phyloP scores from a whole-genome alignment of 2,329 filamentous ascomycete species.

The Helotiales sp. region DNA sequence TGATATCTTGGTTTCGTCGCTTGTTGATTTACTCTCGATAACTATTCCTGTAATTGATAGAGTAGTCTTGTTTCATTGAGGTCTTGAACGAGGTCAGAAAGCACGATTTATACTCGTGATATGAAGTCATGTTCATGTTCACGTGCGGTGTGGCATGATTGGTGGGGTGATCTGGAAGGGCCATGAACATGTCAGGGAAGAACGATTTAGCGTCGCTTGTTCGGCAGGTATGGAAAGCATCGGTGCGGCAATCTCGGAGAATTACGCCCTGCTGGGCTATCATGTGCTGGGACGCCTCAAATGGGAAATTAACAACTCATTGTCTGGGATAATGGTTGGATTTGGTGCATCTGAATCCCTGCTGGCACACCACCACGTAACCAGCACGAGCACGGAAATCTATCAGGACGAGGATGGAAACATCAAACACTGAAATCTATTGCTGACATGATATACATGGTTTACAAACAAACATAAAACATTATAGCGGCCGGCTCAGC shows the following conservation, averaged over 20 bases:
- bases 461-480: not conserved
- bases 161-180: not conserved
- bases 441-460: no score
- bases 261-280: not conserved
- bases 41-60: not conserved
- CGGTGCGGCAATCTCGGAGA: not conserved
- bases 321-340: no score
- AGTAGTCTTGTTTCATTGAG: not conserved
- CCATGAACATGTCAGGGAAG: conserved; percentile 2
- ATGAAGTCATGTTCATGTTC: not conserved
- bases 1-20: not conserved
- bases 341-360: no score
- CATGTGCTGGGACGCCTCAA: no score
- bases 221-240: not conserved
- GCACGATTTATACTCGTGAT: not conserved
- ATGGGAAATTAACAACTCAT: no score
- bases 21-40: not conserved
- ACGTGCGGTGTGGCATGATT: conserved; percentile 7
- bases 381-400: not conserved
- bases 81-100: not conserved
- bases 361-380: no score
- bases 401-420: not conserved
- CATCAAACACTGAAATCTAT: not conserved
- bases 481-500: not conserved
- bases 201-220: not conserved